Percentiles rank a stretch among this genome's conserved stretches.
Evolutionary conservation across 805 yeast species (phyloP).

Genomic region (Kodamaea leandrae): DNA sequence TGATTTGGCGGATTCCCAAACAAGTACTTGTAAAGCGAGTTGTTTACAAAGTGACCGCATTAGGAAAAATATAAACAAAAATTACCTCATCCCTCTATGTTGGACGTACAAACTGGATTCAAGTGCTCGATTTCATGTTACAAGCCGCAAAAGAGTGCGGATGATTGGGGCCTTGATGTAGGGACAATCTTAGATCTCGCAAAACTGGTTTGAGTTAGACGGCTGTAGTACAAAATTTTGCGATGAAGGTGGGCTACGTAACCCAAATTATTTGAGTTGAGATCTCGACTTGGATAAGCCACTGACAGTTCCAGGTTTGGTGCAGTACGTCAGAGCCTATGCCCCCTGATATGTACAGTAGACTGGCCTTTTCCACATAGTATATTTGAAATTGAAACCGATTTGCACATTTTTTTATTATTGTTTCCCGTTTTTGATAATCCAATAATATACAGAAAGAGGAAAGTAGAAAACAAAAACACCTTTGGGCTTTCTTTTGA

Average conservation of each 20-base stretch:
- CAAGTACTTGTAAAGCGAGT: neutral
- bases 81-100: conserved; percentile 1
- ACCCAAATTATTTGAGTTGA: too few relatives aligned
- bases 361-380: neutral
- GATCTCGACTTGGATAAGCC: too few relatives aligned
- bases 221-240: neutral
- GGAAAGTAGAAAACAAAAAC: conserved; percentile 13
- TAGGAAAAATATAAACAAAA: conserved; percentile 14
- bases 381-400: conserved; percentile 4
- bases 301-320: too few relatives aligned
- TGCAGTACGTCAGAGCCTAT: too few relatives aligned
- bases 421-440: conserved; percentile 11
- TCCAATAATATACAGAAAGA: conserved; percentile 12
- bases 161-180: neutral
- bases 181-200: neutral
- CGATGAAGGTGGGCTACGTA: too few relatives aligned
- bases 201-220: neutral
- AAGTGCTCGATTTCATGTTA: neutral
- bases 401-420: conserved; percentile 5
- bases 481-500: conserved; percentile 6
- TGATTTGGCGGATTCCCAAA: conserved; percentile 2
- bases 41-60: conserved; percentile 13
- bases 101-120: neutral
- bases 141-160: too few relatives aligned
- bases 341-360: too few relatives aligned